A percentile compares a stretch with the other conserved stretches of the same genome.
Evolutionary conservation across 2,329 filamentous ascomycete species (phyloP).

Genomic region (Orbilia quercus): DNA sequence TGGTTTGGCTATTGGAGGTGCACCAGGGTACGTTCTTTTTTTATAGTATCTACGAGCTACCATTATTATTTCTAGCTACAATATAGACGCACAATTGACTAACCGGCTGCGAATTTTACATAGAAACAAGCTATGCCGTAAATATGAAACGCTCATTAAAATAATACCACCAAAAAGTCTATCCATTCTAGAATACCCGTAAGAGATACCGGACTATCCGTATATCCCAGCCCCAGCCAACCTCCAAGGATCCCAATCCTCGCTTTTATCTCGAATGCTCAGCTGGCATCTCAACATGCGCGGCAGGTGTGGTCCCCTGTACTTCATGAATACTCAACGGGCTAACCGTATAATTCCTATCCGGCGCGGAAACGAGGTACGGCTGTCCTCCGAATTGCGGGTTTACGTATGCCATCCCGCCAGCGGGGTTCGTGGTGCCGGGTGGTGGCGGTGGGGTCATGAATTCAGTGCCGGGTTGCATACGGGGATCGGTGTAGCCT

Average conservation of each 20-base stretch:
- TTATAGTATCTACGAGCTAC: too few species aligned
- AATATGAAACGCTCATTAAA: too few species aligned
- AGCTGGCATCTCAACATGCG: slow-evolving; percentile 38
- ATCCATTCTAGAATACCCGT: too few species aligned
- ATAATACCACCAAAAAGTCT: too few species aligned
- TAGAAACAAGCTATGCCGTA: too few species aligned
- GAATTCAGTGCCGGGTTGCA: slow-evolving; percentile 17
- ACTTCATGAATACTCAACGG: slow-evolving; percentile 41
- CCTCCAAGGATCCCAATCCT: background rate
- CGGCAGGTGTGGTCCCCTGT: slow-evolving; percentile 1
- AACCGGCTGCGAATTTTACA: too few species aligned
- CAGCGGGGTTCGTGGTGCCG: background rate
- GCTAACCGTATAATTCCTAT: slow-evolving; percentile 49
- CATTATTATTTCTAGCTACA: too few species aligned
- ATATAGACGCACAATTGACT: too few species aligned
- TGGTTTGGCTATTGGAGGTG: too few species aligned
- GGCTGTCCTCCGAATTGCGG: slow-evolving; percentile 29
- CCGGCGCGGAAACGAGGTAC: slow-evolving; percentile 4
- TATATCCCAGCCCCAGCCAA: background rate
- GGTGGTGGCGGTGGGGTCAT: slow-evolving; percentile 44
- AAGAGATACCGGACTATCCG: too few species aligned
- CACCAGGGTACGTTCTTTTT: too few species aligned
- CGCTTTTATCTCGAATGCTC: slow-evolving; percentile 1
- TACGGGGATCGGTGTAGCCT: slow-evolving; percentile 20
- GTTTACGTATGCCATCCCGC: slow-evolving; percentile 35